A percentile compares a stretch with the other conserved stretches of the same genome.
Evolutionary conservation across 2,329 filamentous ascomycete genomes (phyloP).

Genomic region (Calonectria pteridis): DNA sequence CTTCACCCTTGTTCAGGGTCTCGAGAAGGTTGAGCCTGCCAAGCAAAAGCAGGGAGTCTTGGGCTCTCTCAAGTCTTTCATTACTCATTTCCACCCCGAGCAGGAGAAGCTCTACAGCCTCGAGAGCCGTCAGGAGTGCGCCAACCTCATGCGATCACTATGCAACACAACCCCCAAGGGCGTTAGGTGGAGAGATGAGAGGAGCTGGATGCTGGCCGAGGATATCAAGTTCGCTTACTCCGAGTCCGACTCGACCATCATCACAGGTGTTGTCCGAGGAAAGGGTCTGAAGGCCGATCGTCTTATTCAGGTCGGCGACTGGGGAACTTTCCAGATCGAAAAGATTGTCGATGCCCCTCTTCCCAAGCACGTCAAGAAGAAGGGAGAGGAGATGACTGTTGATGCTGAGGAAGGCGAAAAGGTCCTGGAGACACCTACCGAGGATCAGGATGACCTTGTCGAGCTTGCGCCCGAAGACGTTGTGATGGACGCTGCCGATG

Average conservation of each 20-base stretch:
- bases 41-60: slow-evolving; percentile 84
- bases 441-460: slow-evolving; percentile 85
- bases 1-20: slow-evolving; percentile 84
- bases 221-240: slow-evolving; percentile 78
- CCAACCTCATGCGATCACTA: slow-evolving; percentile 89
- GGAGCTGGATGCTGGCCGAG: slow-evolving; percentile 95
- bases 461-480: slow-evolving; percentile 89
- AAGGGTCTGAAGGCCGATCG: slow-evolving; percentile 90
- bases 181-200: slow-evolving; percentile 93
- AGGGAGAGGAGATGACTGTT: slow-evolving; percentile 78
- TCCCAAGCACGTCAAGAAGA: slow-evolving; percentile 69
- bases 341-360: slow-evolving; percentile 86
- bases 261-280: slow-evolving; percentile 90
- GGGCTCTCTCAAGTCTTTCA: slow-evolving; percentile 89
- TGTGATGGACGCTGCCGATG: slow-evolving; percentile 73
- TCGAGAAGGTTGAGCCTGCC: slow-evolving; percentile 81
- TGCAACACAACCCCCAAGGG: slow-evolving; percentile 95
- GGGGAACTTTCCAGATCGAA: slow-evolving; percentile 93
- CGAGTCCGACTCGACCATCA: slow-evolving; percentile 72
- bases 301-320: slow-evolving; percentile 90
- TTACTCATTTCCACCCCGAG: slow-evolving; percentile 93
- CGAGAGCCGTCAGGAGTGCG: slow-evolving; percentile 89
- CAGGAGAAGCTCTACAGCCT: slow-evolving; percentile 92
- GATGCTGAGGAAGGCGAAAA: slow-evolving; percentile 71
- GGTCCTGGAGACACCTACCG: slow-evolving; percentile 77